Percentiles rank a stretch among this genome's conserved stretches.
phyloP scores from a whole-genome alignment of 2,329 filamentous ascomycete species.

The Stagonosporopsis rhizophila region DNA sequence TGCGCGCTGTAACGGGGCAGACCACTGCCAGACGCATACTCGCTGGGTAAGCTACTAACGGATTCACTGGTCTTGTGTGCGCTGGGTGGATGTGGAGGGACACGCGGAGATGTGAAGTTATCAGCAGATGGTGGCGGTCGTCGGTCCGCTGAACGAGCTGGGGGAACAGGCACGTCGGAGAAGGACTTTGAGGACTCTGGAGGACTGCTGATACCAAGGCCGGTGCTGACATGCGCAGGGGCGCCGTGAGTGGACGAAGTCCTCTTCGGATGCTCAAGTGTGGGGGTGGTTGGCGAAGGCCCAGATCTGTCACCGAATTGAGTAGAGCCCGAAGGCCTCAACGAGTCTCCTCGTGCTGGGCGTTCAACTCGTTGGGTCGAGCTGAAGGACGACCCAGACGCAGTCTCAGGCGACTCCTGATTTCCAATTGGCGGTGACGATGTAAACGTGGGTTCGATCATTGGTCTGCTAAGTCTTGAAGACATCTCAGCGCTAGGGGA shows the following conservation, averaged over 20 bases:
- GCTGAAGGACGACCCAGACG: conserved; percentile 47
- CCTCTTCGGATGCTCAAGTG: conserved; percentile 48
- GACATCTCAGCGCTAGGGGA: conserved; percentile 51
- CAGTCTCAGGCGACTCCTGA: conserved; percentile 43
- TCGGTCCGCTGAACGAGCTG: conserved; percentile 56
- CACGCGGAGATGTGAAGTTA: conserved; percentile 56
- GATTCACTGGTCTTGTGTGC: conserved; percentile 54
- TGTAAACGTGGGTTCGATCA: conserved; percentile 43
- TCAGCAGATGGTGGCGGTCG: conserved; percentile 51
- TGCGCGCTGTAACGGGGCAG: conserved; percentile 69
- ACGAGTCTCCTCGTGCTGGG: conserved; percentile 67
- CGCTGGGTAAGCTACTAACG: conserved; percentile 54
- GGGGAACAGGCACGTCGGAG: conserved; percentile 53
- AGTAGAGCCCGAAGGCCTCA: conserved; percentile 57
- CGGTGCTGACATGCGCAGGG: conserved; percentile 49
- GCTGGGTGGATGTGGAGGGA: conserved; percentile 52
- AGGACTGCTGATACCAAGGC: conserved; percentile 51
- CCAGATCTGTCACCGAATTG: conserved; percentile 66
- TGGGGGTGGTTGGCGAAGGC: conserved; percentile 52
- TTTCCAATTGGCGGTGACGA: conserved; percentile 50
- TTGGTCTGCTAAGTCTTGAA: conserved; percentile 42
- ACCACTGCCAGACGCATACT: conserved; percentile 33
- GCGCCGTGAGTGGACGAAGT: conserved; percentile 46
- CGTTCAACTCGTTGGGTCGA: conserved; percentile 52
- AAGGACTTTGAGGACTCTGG: conserved; percentile 51